These are phyloP conservation scores for Candida tibetensis DNA, from an alignment of 805 yeast genomes.

Conservation along the genomic window DNA sequence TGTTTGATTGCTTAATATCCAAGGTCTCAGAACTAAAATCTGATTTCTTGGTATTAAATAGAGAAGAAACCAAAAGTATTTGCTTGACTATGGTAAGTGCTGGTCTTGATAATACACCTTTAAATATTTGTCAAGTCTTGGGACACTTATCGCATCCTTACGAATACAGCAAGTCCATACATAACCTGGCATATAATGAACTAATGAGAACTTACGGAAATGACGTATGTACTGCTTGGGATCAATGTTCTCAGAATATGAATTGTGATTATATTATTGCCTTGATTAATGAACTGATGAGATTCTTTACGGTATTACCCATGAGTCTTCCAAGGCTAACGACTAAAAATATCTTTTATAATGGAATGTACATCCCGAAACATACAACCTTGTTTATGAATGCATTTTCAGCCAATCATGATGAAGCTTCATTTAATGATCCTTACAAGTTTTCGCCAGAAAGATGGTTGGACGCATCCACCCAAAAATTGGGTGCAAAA, in stretches of 20 bases:
- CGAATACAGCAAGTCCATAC: background rate
- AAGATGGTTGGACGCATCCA: constrained; percentile 42
- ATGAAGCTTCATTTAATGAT: constrained; percentile 36
- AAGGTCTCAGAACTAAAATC: constrained; percentile 17
- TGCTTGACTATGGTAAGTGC: constrained; percentile 79
- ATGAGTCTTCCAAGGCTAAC: constrained; percentile 62
- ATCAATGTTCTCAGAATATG: constrained; percentile 19
- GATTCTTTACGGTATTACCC: constrained; percentile 66
- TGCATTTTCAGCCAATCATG: constrained; percentile 70
- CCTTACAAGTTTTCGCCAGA: constrained; percentile 53
- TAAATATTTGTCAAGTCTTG: constrained; percentile 57
- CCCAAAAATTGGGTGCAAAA: constrained; percentile 14
- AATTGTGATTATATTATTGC: constrained; percentile 54
- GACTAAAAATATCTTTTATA: constrained; percentile 46
- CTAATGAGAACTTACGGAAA: constrained; percentile 35
- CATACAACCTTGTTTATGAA: constrained; percentile 63
- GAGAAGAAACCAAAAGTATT: constrained; percentile 51
- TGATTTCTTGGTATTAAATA: constrained; percentile 11
- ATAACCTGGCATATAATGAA: constrained; percentile 41
- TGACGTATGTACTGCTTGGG: constrained; percentile 35
- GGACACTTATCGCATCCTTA: constrained; percentile 53
- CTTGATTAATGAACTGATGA: constrained; percentile 57
- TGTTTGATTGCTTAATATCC: constrained; percentile 27
- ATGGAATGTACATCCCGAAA: constrained; percentile 45
- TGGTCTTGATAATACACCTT: constrained; percentile 70